Percentiles rank a stretch among this genome's conserved stretches.
Conservation (phyloP, 2,329 filamentous ascomycete species). For the Cordyceps farinosa region DNA sequence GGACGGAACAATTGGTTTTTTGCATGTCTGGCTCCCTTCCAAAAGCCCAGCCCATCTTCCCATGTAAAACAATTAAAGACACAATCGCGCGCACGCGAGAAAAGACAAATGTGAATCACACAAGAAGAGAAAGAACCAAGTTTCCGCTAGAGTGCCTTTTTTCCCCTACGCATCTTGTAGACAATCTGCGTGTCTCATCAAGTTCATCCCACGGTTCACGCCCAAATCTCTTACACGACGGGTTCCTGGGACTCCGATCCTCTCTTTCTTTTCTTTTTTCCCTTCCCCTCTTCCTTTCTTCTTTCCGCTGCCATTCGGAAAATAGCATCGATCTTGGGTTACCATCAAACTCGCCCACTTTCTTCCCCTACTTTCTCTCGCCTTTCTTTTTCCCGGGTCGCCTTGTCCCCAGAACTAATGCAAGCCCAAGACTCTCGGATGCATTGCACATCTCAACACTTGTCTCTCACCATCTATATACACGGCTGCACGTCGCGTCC, state of each 20-base stretch:
- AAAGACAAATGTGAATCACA: neutral
- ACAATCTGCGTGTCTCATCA: neutral
- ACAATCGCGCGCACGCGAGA: neutral
- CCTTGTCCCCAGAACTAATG: neutral
- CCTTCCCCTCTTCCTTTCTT: neutral
- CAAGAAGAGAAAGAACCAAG: neutral
- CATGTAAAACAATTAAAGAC: neutral
- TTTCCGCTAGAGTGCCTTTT: neutral
- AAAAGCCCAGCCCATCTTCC: neutral
- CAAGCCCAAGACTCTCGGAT: slow-evolving; percentile 6
- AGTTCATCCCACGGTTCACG: neutral
- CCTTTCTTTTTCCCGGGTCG: neutral
- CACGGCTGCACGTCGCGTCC: neutral
- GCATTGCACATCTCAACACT: neutral
- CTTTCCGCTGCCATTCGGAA: neutral
- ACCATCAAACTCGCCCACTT: neutral
- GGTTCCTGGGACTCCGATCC: neutral
- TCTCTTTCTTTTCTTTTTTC: neutral
- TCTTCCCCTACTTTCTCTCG: neutral
- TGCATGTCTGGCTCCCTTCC: neutral
- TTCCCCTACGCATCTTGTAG: neutral
- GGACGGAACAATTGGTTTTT: neutral
- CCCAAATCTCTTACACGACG: neutral
- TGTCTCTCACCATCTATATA: neutral
- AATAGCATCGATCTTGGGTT: slow-evolving; percentile 1